These are phyloP conservation scores for Claviceps spartinae DNA, from an alignment of 2,329 filamentous ascomycete genomes.

Conservation along the genomic window DNA sequence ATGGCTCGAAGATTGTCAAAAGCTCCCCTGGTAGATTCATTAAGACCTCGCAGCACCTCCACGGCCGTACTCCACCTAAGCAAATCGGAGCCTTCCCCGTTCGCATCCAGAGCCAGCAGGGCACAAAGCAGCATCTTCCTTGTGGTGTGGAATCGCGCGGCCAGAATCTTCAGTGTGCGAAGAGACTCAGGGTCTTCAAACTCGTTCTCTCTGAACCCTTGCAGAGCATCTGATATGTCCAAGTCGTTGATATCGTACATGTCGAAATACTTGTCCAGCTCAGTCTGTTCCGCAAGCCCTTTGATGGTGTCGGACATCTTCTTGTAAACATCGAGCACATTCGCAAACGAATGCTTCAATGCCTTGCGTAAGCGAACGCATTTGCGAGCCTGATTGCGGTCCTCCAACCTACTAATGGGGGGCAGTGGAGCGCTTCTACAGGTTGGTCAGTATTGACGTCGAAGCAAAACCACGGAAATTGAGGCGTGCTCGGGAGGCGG, in stretches of 20 bases:
- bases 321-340: conserved; percentile 58
- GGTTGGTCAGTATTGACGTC: neutral
- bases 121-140: conserved; percentile 80
- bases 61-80: conserved; percentile 65
- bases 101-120: conserved; percentile 74
- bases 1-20: conserved; percentile 55
- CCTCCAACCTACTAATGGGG: conserved; percentile 84
- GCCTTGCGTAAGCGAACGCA: conserved; percentile 68
- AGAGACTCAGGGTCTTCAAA: conserved; percentile 67
- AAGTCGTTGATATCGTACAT: conserved; percentile 68
- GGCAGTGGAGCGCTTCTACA: conserved; percentile 72
- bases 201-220: conserved; percentile 50
- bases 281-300: conserved; percentile 61
- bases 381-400: conserved; percentile 62
- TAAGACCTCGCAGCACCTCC: conserved; percentile 57
- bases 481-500: conserved; percentile 1
- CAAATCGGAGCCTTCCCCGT: conserved; percentile 64
- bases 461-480: neutral
- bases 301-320: conserved; percentile 56
- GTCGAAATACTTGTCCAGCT: conserved; percentile 86
- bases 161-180: conserved; percentile 66
- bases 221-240: conserved; percentile 57
- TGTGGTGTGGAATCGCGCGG: conserved; percentile 65
- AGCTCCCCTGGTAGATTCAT: conserved; percentile 44
- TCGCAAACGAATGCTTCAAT: conserved; percentile 56